Percentiles rank a stretch among this genome's conserved stretches.
phyloP scores from a whole-genome alignment of 2,329 filamentous ascomycete genomes.

The Elsinoe australis region DNA sequence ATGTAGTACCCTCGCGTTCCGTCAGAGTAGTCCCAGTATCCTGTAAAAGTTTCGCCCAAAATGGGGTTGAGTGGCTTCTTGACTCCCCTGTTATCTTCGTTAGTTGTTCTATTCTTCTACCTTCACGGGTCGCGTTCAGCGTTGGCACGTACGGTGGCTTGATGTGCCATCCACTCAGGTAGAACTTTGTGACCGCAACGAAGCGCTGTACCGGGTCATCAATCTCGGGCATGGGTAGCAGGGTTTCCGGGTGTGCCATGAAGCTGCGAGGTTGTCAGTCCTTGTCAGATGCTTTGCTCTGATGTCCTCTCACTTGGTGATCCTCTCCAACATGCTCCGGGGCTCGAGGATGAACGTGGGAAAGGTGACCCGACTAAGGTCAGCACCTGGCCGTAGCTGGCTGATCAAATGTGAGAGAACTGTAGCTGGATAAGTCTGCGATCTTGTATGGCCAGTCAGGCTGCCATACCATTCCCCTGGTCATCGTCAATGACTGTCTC shows the following conservation, averaged over 20 bases:
- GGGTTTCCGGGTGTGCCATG: constrained; percentile 97
- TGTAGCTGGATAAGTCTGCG: constrained; percentile 32
- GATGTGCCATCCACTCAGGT: constrained; percentile 97
- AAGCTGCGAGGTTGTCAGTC: constrained; percentile 54
- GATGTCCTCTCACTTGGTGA: constrained; percentile 94
- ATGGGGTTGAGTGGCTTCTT: constrained; percentile 98
- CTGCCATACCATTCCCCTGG: constrained; percentile 75
- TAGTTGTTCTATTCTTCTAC: background rate
- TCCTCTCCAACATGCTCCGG: constrained; percentile 94
- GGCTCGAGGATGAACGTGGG: constrained; percentile 98
- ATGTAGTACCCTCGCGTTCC: constrained; percentile 88
- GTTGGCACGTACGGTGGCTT: constrained; percentile 87
- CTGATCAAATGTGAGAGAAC: constrained; percentile 97
- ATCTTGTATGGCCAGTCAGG: constrained; percentile 8
- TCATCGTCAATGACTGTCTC: constrained; percentile 81
- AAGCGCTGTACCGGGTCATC: constrained; percentile 87
- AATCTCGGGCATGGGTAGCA: constrained; percentile 77
- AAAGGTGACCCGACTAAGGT: constrained; percentile 86
- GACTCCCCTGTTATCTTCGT: constrained; percentile 60
- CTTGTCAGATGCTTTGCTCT: background rate
- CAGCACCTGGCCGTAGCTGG: constrained; percentile 88
- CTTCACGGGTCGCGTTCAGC: background rate
- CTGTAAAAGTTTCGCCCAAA: constrained; percentile 86
- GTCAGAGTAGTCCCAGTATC: constrained; percentile 82
- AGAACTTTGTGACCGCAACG: constrained; percentile 94